Evolutionary conservation across 345 rosid genomes (phyloP).

Genomic region (Syzygium oleosum): DNA sequence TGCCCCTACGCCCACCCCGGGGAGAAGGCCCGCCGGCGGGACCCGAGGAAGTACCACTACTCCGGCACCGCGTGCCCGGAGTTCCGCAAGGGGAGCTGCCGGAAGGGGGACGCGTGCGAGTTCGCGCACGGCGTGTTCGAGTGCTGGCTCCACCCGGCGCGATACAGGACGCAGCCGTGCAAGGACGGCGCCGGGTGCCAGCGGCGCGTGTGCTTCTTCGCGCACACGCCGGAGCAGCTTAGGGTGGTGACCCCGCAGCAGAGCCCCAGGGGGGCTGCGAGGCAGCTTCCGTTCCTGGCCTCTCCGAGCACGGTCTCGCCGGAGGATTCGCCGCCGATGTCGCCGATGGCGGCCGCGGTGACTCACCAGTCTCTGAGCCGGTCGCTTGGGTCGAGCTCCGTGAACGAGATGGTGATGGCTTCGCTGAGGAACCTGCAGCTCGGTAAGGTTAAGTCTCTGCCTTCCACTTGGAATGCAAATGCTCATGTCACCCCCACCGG

Average conservation of each 20-base stretch:
- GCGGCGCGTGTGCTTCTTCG: conserved; percentile 84
- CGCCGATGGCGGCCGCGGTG: conserved; percentile 45
- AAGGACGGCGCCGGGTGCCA: conserved; percentile 67
- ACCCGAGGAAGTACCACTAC: conserved; percentile 16
- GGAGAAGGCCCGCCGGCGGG: conserved; percentile 14
- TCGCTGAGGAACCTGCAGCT: conserved; percentile 62
- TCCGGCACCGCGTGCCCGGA: conserved; percentile 17
- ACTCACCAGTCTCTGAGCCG: conserved; percentile 34
- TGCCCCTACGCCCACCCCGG: conserved; percentile 18
- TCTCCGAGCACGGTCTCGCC: conserved; percentile 7
- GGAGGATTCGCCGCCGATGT: conserved; percentile 45
- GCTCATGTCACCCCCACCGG: neutral
- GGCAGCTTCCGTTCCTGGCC: conserved; percentile 2
- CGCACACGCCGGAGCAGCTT: conserved; percentile 83
- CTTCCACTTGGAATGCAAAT: conserved; percentile 20
- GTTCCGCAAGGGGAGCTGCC: conserved; percentile 12
- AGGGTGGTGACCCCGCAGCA: conserved; percentile 39
- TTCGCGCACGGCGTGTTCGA: conserved; percentile 66
- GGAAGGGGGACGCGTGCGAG: conserved; percentile 12
- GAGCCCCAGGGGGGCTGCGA: conserved; percentile 48
- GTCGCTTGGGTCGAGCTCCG: conserved; percentile 41
- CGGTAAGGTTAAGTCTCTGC: conserved; percentile 48
- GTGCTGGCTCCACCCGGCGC: conserved; percentile 95
- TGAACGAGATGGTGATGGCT: conserved; percentile 43
- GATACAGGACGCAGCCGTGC: conserved; percentile 89